phyloP scores from a whole-genome alignment of 768 basidiomycete genomes.

The Thelephora ganbajun region DNA sequence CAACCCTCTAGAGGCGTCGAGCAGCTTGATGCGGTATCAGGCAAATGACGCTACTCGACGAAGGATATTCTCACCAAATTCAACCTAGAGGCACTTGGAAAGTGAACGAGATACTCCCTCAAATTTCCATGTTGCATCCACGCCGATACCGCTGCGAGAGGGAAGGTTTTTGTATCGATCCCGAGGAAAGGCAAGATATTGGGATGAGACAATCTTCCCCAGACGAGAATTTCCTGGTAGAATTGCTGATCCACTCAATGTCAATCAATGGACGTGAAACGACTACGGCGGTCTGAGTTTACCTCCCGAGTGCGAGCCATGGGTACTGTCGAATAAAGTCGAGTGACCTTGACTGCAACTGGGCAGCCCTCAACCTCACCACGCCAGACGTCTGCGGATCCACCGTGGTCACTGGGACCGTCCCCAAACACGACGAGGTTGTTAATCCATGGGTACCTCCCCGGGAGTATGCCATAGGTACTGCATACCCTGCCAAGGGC shows the following conservation, averaged over 20 bases:
- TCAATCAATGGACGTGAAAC: neutral
- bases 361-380: neutral
- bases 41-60: neutral
- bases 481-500: no score
- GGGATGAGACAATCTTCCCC: neutral
- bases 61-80: neutral
- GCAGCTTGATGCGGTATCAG: neutral
- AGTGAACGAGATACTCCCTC: neutral
- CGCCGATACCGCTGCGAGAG: neutral
- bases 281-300: neutral
- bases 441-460: no score
- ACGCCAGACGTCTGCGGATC: conserved; percentile 7
- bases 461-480: no score
- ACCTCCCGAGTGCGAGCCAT: neutral
- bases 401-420: no score
- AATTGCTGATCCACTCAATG: neutral
- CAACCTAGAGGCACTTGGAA: neutral
- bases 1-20: neutral
- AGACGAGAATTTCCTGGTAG: neutral
- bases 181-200: neutral
- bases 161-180: neutral
- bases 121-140: conserved; percentile 4
- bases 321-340: neutral
- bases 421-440: no score
- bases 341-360: conserved; percentile 1